These are phyloP conservation scores for Diaporthe sp. DNA, from an alignment of 2,329 filamentous ascomycete genomes.

Conservation along the genomic window DNA sequence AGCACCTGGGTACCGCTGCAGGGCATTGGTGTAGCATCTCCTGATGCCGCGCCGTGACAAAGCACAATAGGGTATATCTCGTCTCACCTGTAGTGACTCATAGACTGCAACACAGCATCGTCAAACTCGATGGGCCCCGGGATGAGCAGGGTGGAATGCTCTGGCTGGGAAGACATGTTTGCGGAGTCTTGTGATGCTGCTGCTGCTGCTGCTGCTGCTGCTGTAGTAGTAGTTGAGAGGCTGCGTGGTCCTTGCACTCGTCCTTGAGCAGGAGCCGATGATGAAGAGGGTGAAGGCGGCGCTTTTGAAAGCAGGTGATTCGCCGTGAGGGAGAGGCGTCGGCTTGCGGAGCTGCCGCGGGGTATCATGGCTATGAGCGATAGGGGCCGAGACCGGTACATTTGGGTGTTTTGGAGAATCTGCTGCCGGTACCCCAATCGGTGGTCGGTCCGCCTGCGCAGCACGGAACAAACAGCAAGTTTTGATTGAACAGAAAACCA, in stretches of 20 bases:
- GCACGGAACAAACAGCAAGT: slow-evolving; percentile 8
- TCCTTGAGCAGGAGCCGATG: slow-evolving; percentile 28
- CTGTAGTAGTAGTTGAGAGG: slow-evolving; percentile 36
- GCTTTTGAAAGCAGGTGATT: slow-evolving; percentile 45
- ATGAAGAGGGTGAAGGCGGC: neutral
- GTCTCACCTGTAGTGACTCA: slow-evolving; percentile 89
- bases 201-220: slow-evolving; percentile 41
- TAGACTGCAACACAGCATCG: slow-evolving; percentile 93
- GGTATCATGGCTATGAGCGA: slow-evolving; percentile 38
- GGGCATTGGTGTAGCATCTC: neutral
- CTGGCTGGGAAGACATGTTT: slow-evolving; percentile 71
- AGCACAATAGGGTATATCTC: neutral
- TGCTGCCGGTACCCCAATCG: slow-evolving; percentile 16
- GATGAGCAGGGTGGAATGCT: slow-evolving; percentile 84
- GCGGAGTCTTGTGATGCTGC: slow-evolving; percentile 38
- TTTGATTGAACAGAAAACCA: neutral
- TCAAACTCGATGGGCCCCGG: slow-evolving; percentile 98
- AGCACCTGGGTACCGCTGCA: neutral
- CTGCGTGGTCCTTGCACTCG: slow-evolving; percentile 29
- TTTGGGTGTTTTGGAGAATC: slow-evolving; percentile 11
- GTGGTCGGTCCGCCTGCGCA: slow-evolving; percentile 17
- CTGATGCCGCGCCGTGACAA: neutral
- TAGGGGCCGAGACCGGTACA: slow-evolving; percentile 35
- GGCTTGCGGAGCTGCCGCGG: slow-evolving; percentile 42
- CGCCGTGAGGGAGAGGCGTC: slow-evolving; percentile 50